Base-by-base conservation (phyloP, 768 basidiomycete genomes). In the Russula ochroleuca region DNA sequence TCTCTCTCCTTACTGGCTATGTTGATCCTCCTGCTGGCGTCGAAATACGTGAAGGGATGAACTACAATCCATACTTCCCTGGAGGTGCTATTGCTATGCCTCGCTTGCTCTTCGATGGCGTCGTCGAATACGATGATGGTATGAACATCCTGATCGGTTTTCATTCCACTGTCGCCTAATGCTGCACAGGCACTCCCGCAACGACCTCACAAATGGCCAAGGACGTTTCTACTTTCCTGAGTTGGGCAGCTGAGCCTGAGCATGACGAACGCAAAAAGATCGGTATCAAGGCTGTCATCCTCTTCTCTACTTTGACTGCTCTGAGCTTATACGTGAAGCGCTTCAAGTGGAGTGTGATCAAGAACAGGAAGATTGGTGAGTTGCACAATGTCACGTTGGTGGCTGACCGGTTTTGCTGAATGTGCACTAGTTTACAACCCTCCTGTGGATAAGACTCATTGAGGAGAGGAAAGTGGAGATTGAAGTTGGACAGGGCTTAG, bases 201-300 rank as follows among this genome's bases (percentile, higher is more conserved):
- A 99, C 97, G 53, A 88, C 94, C 7, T 91, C 93, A 6, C 97
- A 99, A 75, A 95, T 99, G 96, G 96, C 97, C 69, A 99, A 98
- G 82, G 97, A 99, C 72, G 94, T 99, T 59, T 84, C 85, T 51
- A 92, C 90, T 2, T 98, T 98, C 88, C 78, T 98, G 55, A 86
- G 85, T 78, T 98, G 95, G 95, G 92, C 96, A 19, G 85, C 97
- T 62, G 97, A 99, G 75, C 97, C 97, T 35, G 97, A 99, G 75
- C 91, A 95, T 71, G 97, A 99, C 72, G 90, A 95, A 74, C 83
- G 97, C 74, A 98, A 99, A 82, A 94, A 93, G 83, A 87, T 88
- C 73, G 96, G 97, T 68, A 79, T 98, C 75, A 95, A 98, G 78
- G 95, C 94, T 23, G 85, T 95, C 70, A 94, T 98, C 73, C 80